Conservation (phyloP, 192 early-diverging fungal genomes). For the Cladochytrium replicatum region DNA sequence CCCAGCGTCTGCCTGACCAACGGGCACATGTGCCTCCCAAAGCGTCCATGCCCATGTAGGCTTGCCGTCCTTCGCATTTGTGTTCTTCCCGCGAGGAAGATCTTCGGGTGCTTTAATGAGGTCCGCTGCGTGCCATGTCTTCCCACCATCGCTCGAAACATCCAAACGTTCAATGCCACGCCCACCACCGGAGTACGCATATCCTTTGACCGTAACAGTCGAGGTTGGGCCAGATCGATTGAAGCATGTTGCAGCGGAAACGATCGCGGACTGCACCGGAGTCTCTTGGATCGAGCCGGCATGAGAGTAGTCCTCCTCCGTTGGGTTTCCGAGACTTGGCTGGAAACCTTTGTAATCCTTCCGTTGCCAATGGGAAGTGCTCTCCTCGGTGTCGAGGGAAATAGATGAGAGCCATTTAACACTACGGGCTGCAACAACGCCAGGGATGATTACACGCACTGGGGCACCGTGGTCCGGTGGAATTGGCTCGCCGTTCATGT, state of each 20-base stretch:
- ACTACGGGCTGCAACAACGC: constrained; percentile 76
- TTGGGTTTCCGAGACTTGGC: constrained; percentile 34
- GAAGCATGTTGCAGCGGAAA: constrained; percentile 50
- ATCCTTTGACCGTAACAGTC: constrained; percentile 38
- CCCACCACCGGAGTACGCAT: constrained; percentile 28
- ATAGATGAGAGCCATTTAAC: constrained; percentile 64
- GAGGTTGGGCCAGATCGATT: too few species aligned
- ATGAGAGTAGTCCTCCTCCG: constrained; percentile 29
- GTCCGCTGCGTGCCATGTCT: constrained; percentile 64
- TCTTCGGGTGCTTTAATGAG: constrained; percentile 18
- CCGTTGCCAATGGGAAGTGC: constrained; percentile 30
- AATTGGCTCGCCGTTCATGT: constrained; percentile 42
- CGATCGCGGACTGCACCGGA: constrained; percentile 71
- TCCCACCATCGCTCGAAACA: constrained; percentile 53
- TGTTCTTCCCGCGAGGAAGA: constrained; percentile 12
- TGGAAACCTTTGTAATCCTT: constrained; percentile 43
- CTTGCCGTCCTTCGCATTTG: constrained; percentile 13
- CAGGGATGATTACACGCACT: constrained; percentile 77
- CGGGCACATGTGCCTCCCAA: constrained; percentile 57
- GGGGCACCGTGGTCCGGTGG: constrained; percentile 68
- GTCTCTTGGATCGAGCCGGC: constrained; percentile 60
- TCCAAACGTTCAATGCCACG: constrained; percentile 33
- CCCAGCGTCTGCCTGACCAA: constrained; percentile 6
- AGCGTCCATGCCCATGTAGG: constrained; percentile 83
- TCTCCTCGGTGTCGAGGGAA: constrained; percentile 30